Percentiles rank a stretch among this genome's conserved stretches.
phyloP scores from a whole-genome alignment of 176 grass and related monocot species.

The Microstegium vimineum region DNA sequence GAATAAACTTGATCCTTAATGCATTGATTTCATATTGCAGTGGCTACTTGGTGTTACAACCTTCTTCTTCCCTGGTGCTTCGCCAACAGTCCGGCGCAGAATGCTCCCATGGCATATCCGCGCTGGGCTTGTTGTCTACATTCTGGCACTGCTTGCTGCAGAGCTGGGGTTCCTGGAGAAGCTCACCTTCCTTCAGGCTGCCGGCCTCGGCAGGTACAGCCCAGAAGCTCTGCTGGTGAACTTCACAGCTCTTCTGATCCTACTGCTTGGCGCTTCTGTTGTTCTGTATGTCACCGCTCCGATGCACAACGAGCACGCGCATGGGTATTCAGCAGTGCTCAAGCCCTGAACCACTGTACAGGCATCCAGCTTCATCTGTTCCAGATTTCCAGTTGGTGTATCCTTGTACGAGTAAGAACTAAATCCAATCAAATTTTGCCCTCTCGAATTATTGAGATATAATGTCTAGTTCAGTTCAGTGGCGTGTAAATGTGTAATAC shows the following conservation, averaged over 20 bases:
- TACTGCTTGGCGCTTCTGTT: conserved; percentile 57
- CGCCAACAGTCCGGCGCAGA: not conserved
- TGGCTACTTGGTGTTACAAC: conserved; percentile 58
- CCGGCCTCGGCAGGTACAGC: conserved; percentile 34
- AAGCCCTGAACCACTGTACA: conserved; percentile 11
- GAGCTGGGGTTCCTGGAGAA: conserved; percentile 88
- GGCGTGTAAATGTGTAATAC: not conserved
- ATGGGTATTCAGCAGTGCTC: conserved; percentile 33
- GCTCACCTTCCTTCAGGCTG: conserved; percentile 69
- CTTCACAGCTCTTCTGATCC: conserved; percentile 55
- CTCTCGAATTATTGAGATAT: no score
- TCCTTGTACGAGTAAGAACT: not conserved
- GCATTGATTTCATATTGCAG: conserved; percentile 35
- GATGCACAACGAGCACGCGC: conserved; percentile 13
- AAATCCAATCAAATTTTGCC: not conserved
- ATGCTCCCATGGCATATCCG: conserved; percentile 55
- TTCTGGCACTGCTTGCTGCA: conserved; percentile 33
- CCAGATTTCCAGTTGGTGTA: not conserved
- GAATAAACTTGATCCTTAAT: not conserved
- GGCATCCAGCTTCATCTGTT: not conserved
- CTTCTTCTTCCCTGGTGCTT: conserved; percentile 71
- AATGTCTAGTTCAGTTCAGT: not conserved
- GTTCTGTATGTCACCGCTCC: conserved; percentile 52
- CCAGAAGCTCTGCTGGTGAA: conserved; percentile 65
- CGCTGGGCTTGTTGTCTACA: conserved; percentile 46